phyloP scores from a whole-genome alignment of 768 basidiomycete species.

The Suillus occidentalis region DNA sequence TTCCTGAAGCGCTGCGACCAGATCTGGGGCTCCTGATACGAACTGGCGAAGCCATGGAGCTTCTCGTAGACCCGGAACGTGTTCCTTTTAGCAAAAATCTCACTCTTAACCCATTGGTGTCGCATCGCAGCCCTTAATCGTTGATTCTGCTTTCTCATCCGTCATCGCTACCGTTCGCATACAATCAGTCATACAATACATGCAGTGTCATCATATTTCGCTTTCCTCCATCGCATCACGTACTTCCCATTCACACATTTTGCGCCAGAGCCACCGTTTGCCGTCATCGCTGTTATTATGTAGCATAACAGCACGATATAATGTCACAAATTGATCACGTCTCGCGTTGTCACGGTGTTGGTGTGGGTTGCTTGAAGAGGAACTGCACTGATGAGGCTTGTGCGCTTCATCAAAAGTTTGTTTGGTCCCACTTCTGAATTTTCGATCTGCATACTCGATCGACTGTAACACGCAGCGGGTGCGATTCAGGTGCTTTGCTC shows the following conservation, averaged over 20 bases:
- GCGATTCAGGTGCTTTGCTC: background rate
- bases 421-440: background rate
- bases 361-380: background rate
- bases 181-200: background rate
- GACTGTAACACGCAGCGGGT: background rate
- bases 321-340: background rate
- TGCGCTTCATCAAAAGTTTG: background rate
- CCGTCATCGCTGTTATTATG: background rate
- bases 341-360: background rate
- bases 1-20: slow-evolving; percentile 3
- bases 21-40: background rate
- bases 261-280: background rate
- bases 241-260: background rate
- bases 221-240: background rate
- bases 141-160: background rate
- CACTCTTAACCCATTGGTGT: background rate
- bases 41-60: background rate
- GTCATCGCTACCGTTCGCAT: background rate
- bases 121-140: background rate
- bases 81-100: background rate
- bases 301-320: background rate
- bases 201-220: background rate
- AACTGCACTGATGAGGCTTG: background rate
- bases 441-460: background rate
- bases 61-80: background rate